phyloP scores from a whole-genome alignment of 805 yeast species.

The Metschnikowia dekortorum region DNA sequence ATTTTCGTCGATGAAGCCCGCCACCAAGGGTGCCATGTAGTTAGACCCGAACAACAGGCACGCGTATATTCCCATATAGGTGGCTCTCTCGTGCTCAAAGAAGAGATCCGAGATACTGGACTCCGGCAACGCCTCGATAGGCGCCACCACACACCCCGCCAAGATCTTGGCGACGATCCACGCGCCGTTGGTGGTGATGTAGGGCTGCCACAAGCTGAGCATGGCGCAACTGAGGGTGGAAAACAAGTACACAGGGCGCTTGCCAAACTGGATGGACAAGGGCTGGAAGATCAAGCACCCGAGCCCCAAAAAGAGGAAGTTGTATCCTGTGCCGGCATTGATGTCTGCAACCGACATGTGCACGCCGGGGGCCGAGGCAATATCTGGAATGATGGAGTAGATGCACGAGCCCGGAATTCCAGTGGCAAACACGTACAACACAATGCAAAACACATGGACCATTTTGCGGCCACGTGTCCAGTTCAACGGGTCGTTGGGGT shows the following conservation, averaged over 20 bases:
- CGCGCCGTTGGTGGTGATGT: slow-evolving; percentile 26
- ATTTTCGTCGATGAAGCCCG: slow-evolving; percentile 18
- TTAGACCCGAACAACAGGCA: slow-evolving; percentile 23
- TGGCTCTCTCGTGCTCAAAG: slow-evolving; percentile 43
- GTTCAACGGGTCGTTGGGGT: slow-evolving; percentile 67
- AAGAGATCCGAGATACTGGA: slow-evolving; percentile 46
- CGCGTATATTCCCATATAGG: slow-evolving; percentile 16
- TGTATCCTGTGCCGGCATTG: slow-evolving; percentile 16
- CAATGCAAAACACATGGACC: slow-evolving; percentile 41
- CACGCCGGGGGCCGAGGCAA: slow-evolving; percentile 13
- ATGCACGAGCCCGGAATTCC: slow-evolving; percentile 27
- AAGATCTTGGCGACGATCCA: slow-evolving; percentile 16
- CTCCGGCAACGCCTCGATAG: slow-evolving; percentile 47
- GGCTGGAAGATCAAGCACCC: slow-evolving; percentile 53
- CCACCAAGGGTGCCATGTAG: slow-evolving; percentile 15
- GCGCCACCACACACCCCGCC: slow-evolving; percentile 29
- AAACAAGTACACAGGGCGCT: slow-evolving; percentile 41
- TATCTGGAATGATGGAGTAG: slow-evolving; percentile 14
- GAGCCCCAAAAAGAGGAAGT: slow-evolving; percentile 19
- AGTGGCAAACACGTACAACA: slow-evolving; percentile 32
- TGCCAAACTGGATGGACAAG: slow-evolving; percentile 46
- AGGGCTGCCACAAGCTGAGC: slow-evolving; percentile 42
- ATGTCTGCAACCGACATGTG: slow-evolving; percentile 12
- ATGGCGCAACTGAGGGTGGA: slow-evolving; percentile 35
- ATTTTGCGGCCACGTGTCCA: slow-evolving; percentile 52